A percentile compares a stretch with the other conserved stretches of the same genome.
Conservation (phyloP, 2,329 filamentous ascomycete species). For the Madurella mycetomatis region DNA sequence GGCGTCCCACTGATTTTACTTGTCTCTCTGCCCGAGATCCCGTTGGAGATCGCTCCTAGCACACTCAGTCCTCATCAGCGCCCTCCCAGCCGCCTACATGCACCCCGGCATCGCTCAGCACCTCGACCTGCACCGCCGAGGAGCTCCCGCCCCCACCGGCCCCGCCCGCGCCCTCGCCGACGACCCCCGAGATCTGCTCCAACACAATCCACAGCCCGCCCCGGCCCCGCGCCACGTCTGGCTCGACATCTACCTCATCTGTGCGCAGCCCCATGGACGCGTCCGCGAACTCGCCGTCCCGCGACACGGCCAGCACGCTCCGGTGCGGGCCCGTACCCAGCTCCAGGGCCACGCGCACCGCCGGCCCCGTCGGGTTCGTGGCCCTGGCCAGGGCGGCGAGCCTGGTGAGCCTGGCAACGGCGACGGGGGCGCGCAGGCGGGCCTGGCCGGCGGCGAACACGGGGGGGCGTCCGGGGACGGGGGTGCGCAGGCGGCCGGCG, state of each 20-base stretch:
- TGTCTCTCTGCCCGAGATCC: background rate
- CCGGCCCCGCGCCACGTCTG: conserved; percentile 45
- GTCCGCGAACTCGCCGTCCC: conserved; percentile 73
- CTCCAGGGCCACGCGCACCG: conserved; percentile 68
- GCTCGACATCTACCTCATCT: conserved; percentile 69
- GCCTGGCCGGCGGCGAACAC: conserved; percentile 42
- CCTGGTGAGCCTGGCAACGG: conserved; percentile 51
- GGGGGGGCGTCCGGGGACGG: conserved; percentile 26
- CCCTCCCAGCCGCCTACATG: conserved; percentile 38
- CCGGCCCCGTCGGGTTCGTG: conserved; percentile 22
- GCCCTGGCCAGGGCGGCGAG: conserved; percentile 50
- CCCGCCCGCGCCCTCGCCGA: conserved; percentile 42
- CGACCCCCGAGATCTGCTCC: conserved; percentile 58
- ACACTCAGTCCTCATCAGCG: conserved; percentile 6
- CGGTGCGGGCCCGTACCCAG: conserved; percentile 67
- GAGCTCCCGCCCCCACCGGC: conserved; percentile 44
- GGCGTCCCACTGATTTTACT: background rate
- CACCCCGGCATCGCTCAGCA: conserved; percentile 32
- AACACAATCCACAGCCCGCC: conserved; percentile 74
- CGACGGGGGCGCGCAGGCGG: conserved; percentile 38
- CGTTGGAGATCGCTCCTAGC: background rate
- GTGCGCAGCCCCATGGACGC: conserved; percentile 62
- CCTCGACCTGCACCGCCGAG: conserved; percentile 40
- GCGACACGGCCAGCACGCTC: conserved; percentile 58
- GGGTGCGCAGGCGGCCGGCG: conserved; percentile 66